A percentile compares a stretch with the other conserved stretches of the same genome.
Evolutionary conservation across 1,139 yeast genomes (phyloP).

Genomic region (Ogataea hybrid): DNA sequence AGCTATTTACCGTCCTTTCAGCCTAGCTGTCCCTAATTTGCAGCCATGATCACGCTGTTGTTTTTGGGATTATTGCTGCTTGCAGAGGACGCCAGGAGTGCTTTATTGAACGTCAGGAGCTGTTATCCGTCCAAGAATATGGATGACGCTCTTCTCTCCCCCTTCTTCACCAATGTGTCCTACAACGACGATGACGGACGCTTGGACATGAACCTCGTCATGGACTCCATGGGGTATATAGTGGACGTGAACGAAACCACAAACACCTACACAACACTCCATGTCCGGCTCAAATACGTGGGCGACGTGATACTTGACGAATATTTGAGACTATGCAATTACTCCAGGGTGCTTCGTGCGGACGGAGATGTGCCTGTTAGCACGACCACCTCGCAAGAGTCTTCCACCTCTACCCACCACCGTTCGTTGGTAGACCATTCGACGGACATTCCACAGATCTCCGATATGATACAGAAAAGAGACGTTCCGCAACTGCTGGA

Average conservation of each 20-base stretch:
- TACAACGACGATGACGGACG: slow-evolving; percentile 33
- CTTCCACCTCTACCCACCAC: neutral
- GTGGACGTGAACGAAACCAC: slow-evolving; percentile 45
- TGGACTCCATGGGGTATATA: slow-evolving; percentile 28
- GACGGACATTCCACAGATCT: neutral
- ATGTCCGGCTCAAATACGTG: slow-evolving; percentile 42
- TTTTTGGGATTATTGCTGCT: neutral
- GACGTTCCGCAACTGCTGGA: neutral
- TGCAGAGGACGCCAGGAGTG: neutral
- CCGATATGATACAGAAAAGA: neutral
- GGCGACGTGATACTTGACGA: slow-evolving; percentile 42
- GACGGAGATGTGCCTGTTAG: neutral
- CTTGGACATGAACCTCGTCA: slow-evolving; percentile 36
- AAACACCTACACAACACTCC: slow-evolving; percentile 48
- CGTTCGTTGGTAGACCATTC: neutral
- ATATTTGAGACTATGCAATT: slow-evolving; percentile 46
- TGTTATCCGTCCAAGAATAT: neutral
- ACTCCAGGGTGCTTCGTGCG: slow-evolving; percentile 26
- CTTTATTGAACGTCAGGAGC: neutral
- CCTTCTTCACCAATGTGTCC: slow-evolving; percentile 43
- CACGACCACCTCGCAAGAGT: neutral
- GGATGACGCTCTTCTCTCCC: slow-evolving; percentile 27
- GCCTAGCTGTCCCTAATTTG: neutral
- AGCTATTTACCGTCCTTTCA: neutral
- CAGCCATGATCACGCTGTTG: neutral